Conservation (phyloP, 345 rosid genomes). For the Atalantia buxifolia region DNA sequence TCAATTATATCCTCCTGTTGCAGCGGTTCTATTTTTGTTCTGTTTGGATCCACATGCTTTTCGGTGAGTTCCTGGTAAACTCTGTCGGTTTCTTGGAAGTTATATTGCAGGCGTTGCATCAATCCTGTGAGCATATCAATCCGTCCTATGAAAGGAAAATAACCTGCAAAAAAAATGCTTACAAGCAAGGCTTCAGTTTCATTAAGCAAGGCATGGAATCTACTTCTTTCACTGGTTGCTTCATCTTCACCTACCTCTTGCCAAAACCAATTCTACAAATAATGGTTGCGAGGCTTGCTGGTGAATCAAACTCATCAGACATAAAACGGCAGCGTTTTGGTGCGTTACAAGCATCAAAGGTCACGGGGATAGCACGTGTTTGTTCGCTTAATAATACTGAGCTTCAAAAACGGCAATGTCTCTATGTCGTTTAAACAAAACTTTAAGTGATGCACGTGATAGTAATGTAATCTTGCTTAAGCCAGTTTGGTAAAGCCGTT, state of each 20-base stretch:
- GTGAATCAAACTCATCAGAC: too few species aligned
- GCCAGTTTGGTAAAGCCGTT: too few species aligned
- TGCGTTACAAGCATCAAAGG: too few species aligned
- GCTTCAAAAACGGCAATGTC: too few species aligned
- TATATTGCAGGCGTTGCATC: constrained; percentile 24
- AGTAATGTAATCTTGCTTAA: too few species aligned
- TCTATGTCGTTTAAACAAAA: too few species aligned
- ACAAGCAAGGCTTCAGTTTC: not conserved
- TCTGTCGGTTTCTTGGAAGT: constrained; percentile 28
- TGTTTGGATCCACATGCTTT: constrained; percentile 26
- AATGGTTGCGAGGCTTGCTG: too few species aligned
- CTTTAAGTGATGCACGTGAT: too few species aligned
- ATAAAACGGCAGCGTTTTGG: too few species aligned
- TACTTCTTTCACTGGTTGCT: not conserved
- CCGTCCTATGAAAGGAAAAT: constrained; percentile 26
- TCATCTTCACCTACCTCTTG: constrained; percentile 13
- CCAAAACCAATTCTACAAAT: constrained; percentile 30
- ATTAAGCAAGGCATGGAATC: constrained; percentile 7
- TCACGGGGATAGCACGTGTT: too few species aligned
- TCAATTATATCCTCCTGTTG: constrained; percentile 37
- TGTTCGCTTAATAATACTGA: too few species aligned
- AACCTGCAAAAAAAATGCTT: constrained; percentile 21
- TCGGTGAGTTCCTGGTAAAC: constrained; percentile 40
- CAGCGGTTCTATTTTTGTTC: not conserved
- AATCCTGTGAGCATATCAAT: constrained; percentile 33